phyloP scores from a whole-genome alignment of 1,284 basidiomycete genomes.

The Rhodofomes roseus region DNA sequence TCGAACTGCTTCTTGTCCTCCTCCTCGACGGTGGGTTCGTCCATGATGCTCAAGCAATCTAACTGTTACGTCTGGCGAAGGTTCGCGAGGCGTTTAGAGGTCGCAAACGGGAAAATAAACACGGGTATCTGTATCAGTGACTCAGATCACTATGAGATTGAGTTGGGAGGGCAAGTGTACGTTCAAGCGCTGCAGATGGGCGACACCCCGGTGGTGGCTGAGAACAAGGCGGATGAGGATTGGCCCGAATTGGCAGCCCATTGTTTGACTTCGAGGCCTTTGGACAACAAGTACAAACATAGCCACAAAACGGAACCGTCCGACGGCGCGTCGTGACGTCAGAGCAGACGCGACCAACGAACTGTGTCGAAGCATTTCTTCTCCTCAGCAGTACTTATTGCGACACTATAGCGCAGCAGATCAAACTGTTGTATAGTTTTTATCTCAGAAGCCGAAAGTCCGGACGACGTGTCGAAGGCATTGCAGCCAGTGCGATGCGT shows the following conservation, averaged over 20 bases:
- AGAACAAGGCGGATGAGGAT: background rate
- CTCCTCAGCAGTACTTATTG: no score
- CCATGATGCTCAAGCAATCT: constrained; percentile 32
- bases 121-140: no score
- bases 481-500: background rate
- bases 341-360: background rate
- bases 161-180: no score
- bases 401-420: no score
- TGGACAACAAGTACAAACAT: constrained; percentile 9
- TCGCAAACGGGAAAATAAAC: no score
- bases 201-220: background rate
- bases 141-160: no score
- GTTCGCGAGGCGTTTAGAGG: no score
- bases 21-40: constrained; percentile 45
- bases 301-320: background rate
- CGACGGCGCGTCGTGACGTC: background rate
- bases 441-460: no score
- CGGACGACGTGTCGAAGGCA: no score
- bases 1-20: constrained; percentile 60
- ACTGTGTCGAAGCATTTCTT: no score
- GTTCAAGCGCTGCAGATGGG: background rate
- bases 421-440: no score
- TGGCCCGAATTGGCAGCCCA: background rate
- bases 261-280: constrained; percentile 10
- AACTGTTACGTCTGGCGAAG: background rate